A percentile compares a stretch with the other conserved stretches of the same genome.
Conservation (phyloP, 2,329 filamentous ascomycete genomes). For the Tricladium varicosporioides region DNA sequence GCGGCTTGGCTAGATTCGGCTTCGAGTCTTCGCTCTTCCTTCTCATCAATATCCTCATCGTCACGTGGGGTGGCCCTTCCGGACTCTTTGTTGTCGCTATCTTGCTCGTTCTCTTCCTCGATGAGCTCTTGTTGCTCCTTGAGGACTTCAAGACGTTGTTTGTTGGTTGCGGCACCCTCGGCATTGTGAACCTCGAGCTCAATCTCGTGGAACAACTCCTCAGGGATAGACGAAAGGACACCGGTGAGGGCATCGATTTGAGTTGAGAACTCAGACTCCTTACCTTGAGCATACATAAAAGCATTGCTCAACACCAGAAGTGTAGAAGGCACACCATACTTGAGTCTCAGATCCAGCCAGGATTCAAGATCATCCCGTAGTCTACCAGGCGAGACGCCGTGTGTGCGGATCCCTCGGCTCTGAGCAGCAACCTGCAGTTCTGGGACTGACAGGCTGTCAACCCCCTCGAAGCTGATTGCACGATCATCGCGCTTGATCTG, state of each 20-base stretch:
- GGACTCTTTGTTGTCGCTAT: constrained; percentile 72
- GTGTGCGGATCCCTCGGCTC: constrained; percentile 86
- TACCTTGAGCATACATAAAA: constrained; percentile 89
- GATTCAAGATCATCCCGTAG: constrained; percentile 87
- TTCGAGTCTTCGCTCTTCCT: constrained; percentile 68
- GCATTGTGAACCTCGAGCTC: constrained; percentile 97
- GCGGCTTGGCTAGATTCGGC: constrained; percentile 45
- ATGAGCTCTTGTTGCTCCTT: constrained; percentile 99
- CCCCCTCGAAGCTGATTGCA: constrained; percentile 89
- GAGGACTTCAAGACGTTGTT: constrained; percentile 95
- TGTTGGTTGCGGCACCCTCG: constrained; percentile 96
- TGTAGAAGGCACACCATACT: constrained; percentile 93
- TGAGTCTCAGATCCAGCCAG: constrained; percentile 91
- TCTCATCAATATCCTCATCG: constrained; percentile 90
- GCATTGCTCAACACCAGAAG: constrained; percentile 94
- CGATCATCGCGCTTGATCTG: constrained; percentile 98
- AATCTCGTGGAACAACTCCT: constrained; percentile 99
- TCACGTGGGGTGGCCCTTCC: constrained; percentile 78
- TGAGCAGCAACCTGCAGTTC: constrained; percentile 92
- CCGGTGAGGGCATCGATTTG: constrained; percentile 93
- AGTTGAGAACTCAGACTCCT: constrained; percentile 77
- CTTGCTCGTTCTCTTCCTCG: constrained; percentile 93
- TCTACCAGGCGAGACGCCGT: constrained; percentile 84
- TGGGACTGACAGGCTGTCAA: constrained; percentile 87
- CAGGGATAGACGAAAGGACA: constrained; percentile 90